These are phyloP conservation scores for Trichoderma parareesei DNA, from an alignment of 495 filamentous ascomycete genomes.

Conservation along the genomic window DNA sequence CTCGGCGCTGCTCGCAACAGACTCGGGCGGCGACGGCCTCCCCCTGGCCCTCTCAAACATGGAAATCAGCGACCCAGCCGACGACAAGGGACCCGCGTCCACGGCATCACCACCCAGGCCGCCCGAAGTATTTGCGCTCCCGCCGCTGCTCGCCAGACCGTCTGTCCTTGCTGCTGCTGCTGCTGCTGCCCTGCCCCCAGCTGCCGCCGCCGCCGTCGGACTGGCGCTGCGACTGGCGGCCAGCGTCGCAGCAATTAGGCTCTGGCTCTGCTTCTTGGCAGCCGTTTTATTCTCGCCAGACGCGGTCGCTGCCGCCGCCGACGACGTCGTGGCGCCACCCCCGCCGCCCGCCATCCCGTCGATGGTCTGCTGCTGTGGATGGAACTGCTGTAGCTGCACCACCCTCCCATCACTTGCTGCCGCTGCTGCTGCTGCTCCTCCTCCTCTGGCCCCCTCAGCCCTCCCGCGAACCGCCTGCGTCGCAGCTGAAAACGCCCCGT, in stretches of 20 bases:
- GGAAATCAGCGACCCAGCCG: slow-evolving; percentile 50
- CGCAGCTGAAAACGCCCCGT: slow-evolving; percentile 45
- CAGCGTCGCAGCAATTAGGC: slow-evolving; percentile 47
- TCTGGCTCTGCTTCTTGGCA: slow-evolving; percentile 41
- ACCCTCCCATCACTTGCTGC: background rate
- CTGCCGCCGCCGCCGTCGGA: slow-evolving; percentile 26
- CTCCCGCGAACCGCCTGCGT: slow-evolving; percentile 13
- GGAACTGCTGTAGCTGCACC: background rate
- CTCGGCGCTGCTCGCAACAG: background rate
- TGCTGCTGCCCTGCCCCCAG: slow-evolving; percentile 20
- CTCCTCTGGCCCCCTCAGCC: background rate
- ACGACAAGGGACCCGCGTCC: slow-evolving; percentile 45
- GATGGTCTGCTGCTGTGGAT: background rate
- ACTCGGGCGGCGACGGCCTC: slow-evolving; percentile 1
- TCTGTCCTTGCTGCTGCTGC: slow-evolving; percentile 18
- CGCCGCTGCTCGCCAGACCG: slow-evolving; percentile 18
- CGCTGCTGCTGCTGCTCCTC: slow-evolving; percentile 2
- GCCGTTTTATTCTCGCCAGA: slow-evolving; percentile 16
- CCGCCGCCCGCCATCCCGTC: background rate
- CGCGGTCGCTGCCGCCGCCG: slow-evolving; percentile 17
- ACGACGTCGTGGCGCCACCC: background rate
- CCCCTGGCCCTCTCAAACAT: slow-evolving; percentile 44
- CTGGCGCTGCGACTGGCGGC: slow-evolving; percentile 45
- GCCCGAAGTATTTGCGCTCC: slow-evolving; percentile 20
- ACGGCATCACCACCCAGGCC: slow-evolving; percentile 13